phyloP scores from a whole-genome alignment of 352 stramenopile genomes.

The Globisporangium splendens region DNA sequence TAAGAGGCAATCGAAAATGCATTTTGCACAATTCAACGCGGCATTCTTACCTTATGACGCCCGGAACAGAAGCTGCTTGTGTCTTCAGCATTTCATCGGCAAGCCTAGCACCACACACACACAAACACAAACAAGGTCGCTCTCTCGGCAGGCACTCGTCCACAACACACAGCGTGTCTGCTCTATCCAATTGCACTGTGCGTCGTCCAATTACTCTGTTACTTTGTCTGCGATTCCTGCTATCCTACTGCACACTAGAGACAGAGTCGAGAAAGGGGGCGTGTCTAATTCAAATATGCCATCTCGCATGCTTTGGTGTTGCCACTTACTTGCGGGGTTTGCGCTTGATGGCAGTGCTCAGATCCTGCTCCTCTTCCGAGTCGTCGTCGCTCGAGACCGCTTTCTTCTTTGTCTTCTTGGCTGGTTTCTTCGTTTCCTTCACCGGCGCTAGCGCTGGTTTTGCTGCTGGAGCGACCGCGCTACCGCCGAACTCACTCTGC shows the following conservation, averaged over 20 bases:
- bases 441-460: slow-evolving; percentile 15
- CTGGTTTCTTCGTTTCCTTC: slow-evolving; percentile 11
- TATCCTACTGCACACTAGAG: neutral
- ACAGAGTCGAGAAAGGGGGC: neutral
- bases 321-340: slow-evolving; percentile 29
- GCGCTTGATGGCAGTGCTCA: slow-evolving; percentile 73
- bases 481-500: slow-evolving; percentile 62
- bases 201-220: neutral
- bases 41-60: too few species aligned
- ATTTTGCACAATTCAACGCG: too few species aligned
- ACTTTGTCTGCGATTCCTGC: neutral
- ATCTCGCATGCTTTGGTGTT: slow-evolving; percentile 1
- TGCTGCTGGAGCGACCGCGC: neutral
- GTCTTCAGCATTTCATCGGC: too few species aligned
- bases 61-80: too few species aligned
- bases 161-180: neutral
- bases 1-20: too few species aligned
- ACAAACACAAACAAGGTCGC: too few species aligned
- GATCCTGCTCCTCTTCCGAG: slow-evolving; percentile 52
- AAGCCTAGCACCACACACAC: too few species aligned
- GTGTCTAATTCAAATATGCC: neutral
- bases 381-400: slow-evolving; percentile 36
- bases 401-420: slow-evolving; percentile 46
- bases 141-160: neutral
- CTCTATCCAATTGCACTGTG: neutral